phyloP scores from a whole-genome alignment of 805 yeast genomes.

The Myxozyma vanderwaltii region DNA sequence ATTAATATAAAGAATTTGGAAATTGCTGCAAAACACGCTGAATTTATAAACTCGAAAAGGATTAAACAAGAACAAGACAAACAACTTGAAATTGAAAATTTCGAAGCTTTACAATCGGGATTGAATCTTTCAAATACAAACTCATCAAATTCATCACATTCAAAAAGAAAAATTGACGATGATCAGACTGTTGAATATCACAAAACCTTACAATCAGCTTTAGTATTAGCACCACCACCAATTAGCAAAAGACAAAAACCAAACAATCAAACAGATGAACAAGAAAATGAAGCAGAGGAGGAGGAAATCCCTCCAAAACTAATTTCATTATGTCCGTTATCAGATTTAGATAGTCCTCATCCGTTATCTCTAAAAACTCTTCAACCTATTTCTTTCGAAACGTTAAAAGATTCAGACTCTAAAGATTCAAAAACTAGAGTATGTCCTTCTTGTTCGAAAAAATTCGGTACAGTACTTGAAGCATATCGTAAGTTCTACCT shows the following conservation, averaged over 20 bases:
- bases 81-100: slow-evolving; percentile 15
- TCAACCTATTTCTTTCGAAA: slow-evolving; percentile 17
- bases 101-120: slow-evolving; percentile 27
- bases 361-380: slow-evolving; percentile 19
- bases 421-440: slow-evolving; percentile 9
- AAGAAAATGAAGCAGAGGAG: neutral
- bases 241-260: too few relatives aligned
- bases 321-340: slow-evolving; percentile 28
- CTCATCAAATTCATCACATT: neutral
- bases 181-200: neutral
- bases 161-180: slow-evolving; percentile 17
- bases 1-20: slow-evolving; percentile 23
- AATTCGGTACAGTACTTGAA: slow-evolving; percentile 22
- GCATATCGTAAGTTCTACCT: slow-evolving; percentile 26
- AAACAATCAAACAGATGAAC: neutral
- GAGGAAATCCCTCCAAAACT: neutral
- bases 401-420: slow-evolving; percentile 6
- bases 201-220: neutral
- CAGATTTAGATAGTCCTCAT: slow-evolving; percentile 23
- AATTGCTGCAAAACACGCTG: slow-evolving; percentile 11
- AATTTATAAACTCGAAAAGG: slow-evolving; percentile 1
- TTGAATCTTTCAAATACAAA: neutral
- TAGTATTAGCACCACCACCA: neutral
- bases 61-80: slow-evolving; percentile 4
- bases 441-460: slow-evolving; percentile 33